A percentile compares a stretch with the other conserved stretches of the same genome.
Conservation (phyloP, 1,284 basidiomycete genomes). For the Coniferiporia weirii region DNA sequence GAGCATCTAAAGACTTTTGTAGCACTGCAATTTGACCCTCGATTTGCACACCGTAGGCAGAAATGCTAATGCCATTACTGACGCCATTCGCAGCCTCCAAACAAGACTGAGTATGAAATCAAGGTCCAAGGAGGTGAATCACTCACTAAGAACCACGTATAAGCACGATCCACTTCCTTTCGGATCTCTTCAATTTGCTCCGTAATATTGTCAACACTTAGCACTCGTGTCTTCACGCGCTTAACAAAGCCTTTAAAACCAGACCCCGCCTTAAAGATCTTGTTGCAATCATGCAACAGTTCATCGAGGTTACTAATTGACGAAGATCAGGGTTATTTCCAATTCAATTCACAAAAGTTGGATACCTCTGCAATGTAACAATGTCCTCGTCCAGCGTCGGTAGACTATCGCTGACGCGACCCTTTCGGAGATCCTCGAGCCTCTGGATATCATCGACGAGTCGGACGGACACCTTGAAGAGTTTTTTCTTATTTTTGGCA, state of each 20-base stretch:
- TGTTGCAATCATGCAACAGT: neutral
- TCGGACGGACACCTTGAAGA: neutral
- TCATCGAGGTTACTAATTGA: neutral
- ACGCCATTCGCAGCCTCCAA: neutral
- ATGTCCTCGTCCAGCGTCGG: neutral
- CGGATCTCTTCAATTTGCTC: neutral
- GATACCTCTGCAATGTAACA: neutral
- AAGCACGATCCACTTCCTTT: neutral
- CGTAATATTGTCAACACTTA: neutral
- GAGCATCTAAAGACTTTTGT: neutral
- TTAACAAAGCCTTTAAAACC: neutral
- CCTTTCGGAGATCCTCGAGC: neutral
- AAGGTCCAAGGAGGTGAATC: neutral
- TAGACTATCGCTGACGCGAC: neutral
- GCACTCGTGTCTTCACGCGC: neutral
- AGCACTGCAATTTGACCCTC: neutral
- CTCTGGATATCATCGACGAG: neutral
- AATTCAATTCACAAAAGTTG: neutral
- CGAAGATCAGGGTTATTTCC: neutral
- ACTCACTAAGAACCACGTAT: neutral
- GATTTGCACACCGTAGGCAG: too few species aligned
- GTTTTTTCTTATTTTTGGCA: neutral
- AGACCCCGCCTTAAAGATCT: neutral
- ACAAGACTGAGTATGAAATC: neutral
- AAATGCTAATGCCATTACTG: neutral